Evolutionary conservation across 345 rosid genomes (phyloP), one percentile per base, ranked within the genome.

Genomic region (Rhodamnia argentea): DNA sequence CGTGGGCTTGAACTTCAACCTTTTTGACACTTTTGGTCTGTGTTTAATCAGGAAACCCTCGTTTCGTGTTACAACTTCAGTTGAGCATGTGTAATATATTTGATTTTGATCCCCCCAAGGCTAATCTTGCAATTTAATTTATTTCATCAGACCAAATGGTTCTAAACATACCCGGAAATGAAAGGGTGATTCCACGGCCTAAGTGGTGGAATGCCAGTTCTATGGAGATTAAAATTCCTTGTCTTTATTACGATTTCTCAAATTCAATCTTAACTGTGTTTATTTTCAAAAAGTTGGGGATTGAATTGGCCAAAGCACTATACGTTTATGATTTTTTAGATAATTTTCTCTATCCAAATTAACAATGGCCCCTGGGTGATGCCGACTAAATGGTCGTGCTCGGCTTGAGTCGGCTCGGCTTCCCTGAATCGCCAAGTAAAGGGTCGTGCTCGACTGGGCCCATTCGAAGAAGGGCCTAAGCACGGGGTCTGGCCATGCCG

Each of bases 1-100:
- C 92, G n/a, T 96, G 96, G 97, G 94, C 53, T 56, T 90, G 84
- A 89, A 58, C 6, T 58, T 58, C 7, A 58, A 26, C 18, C 6
- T 58, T 58, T 11, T 12, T 12, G 64, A 58, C 64, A 26, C 29
- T 26, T 58, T 12, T 26, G 64, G 6, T 58, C 6, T 5, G 29
- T 58, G 29, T 58, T 24, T 58, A 26, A 58, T 10, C 24, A 23
- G n/a, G 60, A 11, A 8, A 56, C 60, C 13, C 10, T 1, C 55
- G n/a, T 56, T 56, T 56, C n/a, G 7, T 23, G 13, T 56, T 3
- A 8, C n/a, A 1, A 23, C n/a, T 22, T 4, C n/a, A 9, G n/a
- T 56, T 23, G n/a, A 11, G 60, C n/a, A 9, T 23, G n/a, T 56
- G 60, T 56, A 52, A 56, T 8, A 56, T 56, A 56, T 7, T n/a